Base-by-base conservation (phyloP, 2,329 filamentous ascomycete genomes). In the Fusarium illudens region DNA sequence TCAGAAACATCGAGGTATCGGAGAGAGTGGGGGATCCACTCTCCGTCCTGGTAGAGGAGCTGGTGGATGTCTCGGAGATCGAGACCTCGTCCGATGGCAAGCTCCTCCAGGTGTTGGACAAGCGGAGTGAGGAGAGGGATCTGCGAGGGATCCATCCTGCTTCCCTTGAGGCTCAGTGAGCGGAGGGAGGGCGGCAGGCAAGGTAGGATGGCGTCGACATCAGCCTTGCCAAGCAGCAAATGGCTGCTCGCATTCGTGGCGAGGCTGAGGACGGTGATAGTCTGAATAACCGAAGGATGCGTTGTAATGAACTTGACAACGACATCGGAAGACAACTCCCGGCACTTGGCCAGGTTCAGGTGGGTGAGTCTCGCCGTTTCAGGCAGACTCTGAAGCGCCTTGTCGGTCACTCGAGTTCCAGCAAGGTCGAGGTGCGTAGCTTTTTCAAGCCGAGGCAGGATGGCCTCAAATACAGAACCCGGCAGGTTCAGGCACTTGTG, bases 381-480 rank as follows among this genome's bases (percentile, higher is more conserved):
- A 1, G 92, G 91, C 65, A 95, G 92, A 19, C 87, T 88, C 70
- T 86, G 81, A 15, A 96, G 83, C 5, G 92, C 92, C 22, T 84
- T 81, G 76, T 93, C 87, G 32, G 89, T 94, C 71, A 96, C 88
- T 69, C 90, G 87, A 2, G 92, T 94, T 70, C 92, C 91, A 10
- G 90, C 88, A n/a, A 94, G 84, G 74, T 96, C 92, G 34, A 96
- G 86, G 75, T 94, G 92, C 1, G 92, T 95, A 56, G 94, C 81
- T 57, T 86, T 83, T 25, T 82, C 77, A 49, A 95, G 82, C n/a
- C 88, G 87, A n/a, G 92, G 90, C 11, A 96, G 82, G 15, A 95
- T 81, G 3, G 82, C 83, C 72, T 92, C 89, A 73, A 92, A 93
- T 44, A 91, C 85, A 0, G 84, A 79, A 1, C 90, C 82, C 3